These are phyloP conservation scores for Tausonia pullulans DNA, from an alignment of 1,284 basidiomycete species.

Conservation along the genomic window DNA sequence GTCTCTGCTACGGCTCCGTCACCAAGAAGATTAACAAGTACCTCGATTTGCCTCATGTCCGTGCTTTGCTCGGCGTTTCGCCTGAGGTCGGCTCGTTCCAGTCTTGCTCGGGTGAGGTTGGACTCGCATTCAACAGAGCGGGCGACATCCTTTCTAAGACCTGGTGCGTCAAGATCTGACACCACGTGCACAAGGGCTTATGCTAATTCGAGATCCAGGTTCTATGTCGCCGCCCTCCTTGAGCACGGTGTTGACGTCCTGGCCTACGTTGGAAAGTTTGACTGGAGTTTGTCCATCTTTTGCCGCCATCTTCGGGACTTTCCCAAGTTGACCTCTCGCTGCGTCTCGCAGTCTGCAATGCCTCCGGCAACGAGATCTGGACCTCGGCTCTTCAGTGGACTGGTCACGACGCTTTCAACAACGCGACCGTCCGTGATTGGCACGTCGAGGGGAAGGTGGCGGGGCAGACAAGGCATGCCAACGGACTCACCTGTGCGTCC, in stretches of 20 bases:
- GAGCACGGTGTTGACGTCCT: conserved; percentile 61
- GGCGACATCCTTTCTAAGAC: conserved; percentile 31
- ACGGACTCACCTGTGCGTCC: conserved; percentile 41
- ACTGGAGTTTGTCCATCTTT: conserved; percentile 25
- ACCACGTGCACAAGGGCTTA: no score
- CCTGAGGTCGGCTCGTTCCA: conserved; percentile 42
- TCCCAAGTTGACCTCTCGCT: not conserved
- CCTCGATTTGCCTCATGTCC: conserved; percentile 47
- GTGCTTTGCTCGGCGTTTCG: conserved; percentile 50
- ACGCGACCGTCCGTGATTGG: conserved; percentile 38
- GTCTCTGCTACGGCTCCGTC: conserved; percentile 35
- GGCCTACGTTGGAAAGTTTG: conserved; percentile 51
- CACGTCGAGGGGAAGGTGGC: conserved; percentile 35
- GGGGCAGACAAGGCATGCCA: conserved; percentile 48
- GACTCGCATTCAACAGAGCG: conserved; percentile 22
- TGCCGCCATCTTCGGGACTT: not conserved
- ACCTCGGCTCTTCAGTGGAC: conserved; percentile 51
- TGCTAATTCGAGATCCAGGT: not conserved
- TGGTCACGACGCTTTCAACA: conserved; percentile 45
- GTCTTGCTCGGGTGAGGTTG: conserved; percentile 40
- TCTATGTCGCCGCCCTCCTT: conserved; percentile 55
- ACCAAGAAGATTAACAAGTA: conserved; percentile 32
- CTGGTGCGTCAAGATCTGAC: conserved; percentile 18
- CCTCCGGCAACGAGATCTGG: conserved; percentile 55
- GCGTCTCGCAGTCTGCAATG: conserved; percentile 53